These are phyloP conservation scores for Typha latifolia DNA, from an alignment of 176 grass and related monocot species.

Conservation along the genomic window DNA sequence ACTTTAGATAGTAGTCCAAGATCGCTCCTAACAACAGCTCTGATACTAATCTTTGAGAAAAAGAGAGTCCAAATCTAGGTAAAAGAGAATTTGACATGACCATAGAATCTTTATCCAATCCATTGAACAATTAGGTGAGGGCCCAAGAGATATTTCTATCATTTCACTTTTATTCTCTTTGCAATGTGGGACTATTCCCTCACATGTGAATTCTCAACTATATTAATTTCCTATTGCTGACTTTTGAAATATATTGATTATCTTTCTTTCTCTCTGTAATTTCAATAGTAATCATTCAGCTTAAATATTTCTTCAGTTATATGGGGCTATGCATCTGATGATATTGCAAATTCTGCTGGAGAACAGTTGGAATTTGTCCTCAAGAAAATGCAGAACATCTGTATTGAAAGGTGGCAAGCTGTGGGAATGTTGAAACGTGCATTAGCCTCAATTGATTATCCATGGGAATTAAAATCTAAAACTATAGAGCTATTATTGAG, in stretches of 20 bases:
- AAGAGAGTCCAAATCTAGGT: too few relatives aligned
- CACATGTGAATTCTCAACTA: too few relatives aligned
- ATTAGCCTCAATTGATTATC: slow-evolving; percentile 50
- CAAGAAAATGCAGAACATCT: slow-evolving; percentile 37
- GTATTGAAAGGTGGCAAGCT: slow-evolving; percentile 51
- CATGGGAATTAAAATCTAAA: slow-evolving; percentile 72
- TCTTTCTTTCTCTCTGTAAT: not conserved
- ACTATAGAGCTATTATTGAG: slow-evolving; percentile 50
- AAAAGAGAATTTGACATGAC: too few relatives aligned
- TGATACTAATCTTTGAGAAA: too few relatives aligned
- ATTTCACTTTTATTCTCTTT: too few relatives aligned
- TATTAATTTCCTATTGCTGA: not conserved
- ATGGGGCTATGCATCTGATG: slow-evolving; percentile 51
- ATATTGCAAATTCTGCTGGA: slow-evolving; percentile 37
- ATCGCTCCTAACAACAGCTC: too few relatives aligned
- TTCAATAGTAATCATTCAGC: not conserved
- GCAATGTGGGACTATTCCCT: too few relatives aligned
- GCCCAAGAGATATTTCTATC: too few relatives aligned
- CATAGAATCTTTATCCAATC: too few relatives aligned
- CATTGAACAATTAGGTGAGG: too few relatives aligned
- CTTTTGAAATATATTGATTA: not conserved
- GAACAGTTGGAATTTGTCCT: slow-evolving; percentile 40
- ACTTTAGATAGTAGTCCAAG: too few relatives aligned
- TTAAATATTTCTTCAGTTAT: slow-evolving; percentile 38
- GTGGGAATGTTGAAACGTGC: slow-evolving; percentile 55